Percentiles rank a stretch among this genome's conserved stretches.
phyloP scores from a whole-genome alignment of 768 basidiomycete genomes.

The Phanerodontia chrysosporium region DNA sequence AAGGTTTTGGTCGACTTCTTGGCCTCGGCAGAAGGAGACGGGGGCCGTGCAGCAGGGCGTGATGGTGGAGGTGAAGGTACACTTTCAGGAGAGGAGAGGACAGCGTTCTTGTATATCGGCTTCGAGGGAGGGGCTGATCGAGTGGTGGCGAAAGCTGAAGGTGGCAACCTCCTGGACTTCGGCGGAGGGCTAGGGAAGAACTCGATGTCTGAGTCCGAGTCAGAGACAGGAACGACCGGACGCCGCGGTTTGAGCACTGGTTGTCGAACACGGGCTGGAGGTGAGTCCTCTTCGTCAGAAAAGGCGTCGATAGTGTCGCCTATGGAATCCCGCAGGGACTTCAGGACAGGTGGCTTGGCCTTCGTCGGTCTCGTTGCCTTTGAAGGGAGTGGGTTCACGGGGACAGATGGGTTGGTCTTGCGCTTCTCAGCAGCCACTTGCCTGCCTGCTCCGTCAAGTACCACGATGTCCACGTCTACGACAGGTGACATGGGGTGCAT shows the following conservation, averaged over 20 bases:
- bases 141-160: background rate
- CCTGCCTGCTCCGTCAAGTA: constrained; percentile 57
- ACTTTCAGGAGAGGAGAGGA: background rate
- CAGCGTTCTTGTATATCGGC: background rate
- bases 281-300: constrained; percentile 5
- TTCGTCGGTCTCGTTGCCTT: background rate
- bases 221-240: constrained; percentile 38
- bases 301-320: constrained; percentile 1
- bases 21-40: background rate
- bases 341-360: background rate
- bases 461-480: constrained; percentile 63
- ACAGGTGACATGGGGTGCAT: constrained; percentile 40
- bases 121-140: background rate
- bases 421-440: constrained; percentile 59
- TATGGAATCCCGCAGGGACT: background rate
- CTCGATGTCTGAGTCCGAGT: constrained; percentile 37
- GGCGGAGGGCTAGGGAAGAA: background rate
- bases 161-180: background rate
- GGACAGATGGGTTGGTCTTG: constrained; percentile 43
- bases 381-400: constrained; percentile 27
- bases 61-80: background rate
- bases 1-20: background rate
- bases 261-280: background rate
- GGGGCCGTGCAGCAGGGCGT: background rate
- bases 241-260: background rate